Conservation (phyloP, 2,329 filamentous ascomycete genomes). For the Ophiosphaerella herpotricha region DNA sequence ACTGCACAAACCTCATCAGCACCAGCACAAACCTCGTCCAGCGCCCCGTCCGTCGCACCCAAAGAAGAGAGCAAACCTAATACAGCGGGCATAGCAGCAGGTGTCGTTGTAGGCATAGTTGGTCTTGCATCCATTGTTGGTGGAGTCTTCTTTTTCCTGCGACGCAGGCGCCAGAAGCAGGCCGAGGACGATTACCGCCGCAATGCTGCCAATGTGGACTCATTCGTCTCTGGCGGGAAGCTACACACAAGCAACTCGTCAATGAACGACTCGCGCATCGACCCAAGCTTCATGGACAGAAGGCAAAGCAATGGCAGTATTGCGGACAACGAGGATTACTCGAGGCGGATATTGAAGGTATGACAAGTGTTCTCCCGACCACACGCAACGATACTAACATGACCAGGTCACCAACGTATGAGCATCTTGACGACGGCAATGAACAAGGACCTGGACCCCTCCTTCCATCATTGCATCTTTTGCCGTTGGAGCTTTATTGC, state of each 20-base stretch:
- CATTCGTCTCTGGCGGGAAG: slow-evolving; percentile 67
- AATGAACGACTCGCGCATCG: slow-evolving; percentile 81
- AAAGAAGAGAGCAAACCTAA: slow-evolving; percentile 55
- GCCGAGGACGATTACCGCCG: slow-evolving; percentile 84
- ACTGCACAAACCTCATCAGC: slow-evolving; percentile 24
- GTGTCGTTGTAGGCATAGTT: slow-evolving; percentile 83
- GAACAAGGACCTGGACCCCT: slow-evolving; percentile 1
- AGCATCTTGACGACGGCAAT: slow-evolving; percentile 11
- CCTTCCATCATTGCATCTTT: slow-evolving; percentile 1
- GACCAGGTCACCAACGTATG: slow-evolving; percentile 45
- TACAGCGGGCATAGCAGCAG: slow-evolving; percentile 83
- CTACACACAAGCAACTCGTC: slow-evolving; percentile 68
- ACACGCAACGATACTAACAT: slow-evolving; percentile 16
- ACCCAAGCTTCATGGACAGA: slow-evolving; percentile 79
- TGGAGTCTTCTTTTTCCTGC: slow-evolving; percentile 73
- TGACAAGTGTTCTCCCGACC: background rate
- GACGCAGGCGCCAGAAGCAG: slow-evolving; percentile 74
- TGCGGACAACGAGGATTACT: slow-evolving; percentile 96
- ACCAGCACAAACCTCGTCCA: slow-evolving; percentile 44
- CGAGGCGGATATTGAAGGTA: slow-evolving; percentile 92
- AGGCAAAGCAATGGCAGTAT: slow-evolving; percentile 94
- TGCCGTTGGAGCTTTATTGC: slow-evolving; percentile 13
- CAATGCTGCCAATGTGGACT: slow-evolving; percentile 77
- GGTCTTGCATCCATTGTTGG: slow-evolving; percentile 68
- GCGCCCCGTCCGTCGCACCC: slow-evolving; percentile 31